Conservation (phyloP, 2,329 filamentous ascomycete species). For the Xylaria polymorpha region DNA sequence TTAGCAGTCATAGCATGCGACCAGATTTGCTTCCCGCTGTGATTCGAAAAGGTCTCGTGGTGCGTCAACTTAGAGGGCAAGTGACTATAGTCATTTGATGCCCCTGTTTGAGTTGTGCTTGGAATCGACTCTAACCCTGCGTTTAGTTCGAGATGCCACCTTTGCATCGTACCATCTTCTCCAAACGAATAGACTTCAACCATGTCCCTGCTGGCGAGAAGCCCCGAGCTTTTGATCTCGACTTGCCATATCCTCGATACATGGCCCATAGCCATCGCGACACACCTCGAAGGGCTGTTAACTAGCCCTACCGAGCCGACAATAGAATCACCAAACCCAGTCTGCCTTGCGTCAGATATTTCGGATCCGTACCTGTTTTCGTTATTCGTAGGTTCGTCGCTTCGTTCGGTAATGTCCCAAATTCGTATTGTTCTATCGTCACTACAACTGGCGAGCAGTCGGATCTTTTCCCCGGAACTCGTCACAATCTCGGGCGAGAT, state of each 20-base stretch:
- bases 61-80: conserved; percentile 59
- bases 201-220: conserved; percentile 34
- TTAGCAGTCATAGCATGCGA: conserved; percentile 64
- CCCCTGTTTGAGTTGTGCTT: neutral
- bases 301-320: conserved; percentile 44
- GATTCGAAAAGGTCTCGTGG: conserved; percentile 68
- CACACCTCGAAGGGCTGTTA: conserved; percentile 53
- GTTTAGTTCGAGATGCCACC: conserved; percentile 71
- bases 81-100: neutral
- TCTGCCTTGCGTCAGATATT: conserved; percentile 62
- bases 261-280: conserved; percentile 87
- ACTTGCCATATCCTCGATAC: conserved; percentile 90
- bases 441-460: conserved; percentile 90
- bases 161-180: conserved; percentile 82
- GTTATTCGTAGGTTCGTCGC: conserved; percentile 47
- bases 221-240: conserved; percentile 62
- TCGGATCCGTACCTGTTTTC: conserved; percentile 44
- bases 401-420: conserved; percentile 80
- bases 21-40: conserved; percentile 94
- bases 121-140: neutral
- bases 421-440: conserved; percentile 91
- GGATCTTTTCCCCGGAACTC: conserved; percentile 54
- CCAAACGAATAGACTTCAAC: conserved; percentile 79
- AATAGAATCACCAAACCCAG: conserved; percentile 68
- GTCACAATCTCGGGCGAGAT: conserved; percentile 71